A percentile compares a stretch with the other conserved stretches of the same genome.
Conservation (phyloP, 1,284 basidiomycete genomes). For the Meripilus lineatus region DNA sequence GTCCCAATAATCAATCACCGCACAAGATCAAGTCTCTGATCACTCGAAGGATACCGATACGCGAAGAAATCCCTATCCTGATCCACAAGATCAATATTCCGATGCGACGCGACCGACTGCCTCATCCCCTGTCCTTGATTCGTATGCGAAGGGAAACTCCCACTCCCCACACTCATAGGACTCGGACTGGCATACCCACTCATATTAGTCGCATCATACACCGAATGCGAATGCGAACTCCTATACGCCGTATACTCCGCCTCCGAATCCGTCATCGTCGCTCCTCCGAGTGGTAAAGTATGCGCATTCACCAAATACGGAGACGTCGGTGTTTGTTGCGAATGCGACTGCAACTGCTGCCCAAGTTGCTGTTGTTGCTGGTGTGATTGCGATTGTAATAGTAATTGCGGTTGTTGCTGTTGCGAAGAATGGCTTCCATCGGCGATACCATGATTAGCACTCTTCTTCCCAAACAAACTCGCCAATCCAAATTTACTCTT, state of each 20-base stretch:
- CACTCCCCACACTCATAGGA: neutral
- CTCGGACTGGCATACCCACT: constrained; percentile 31
- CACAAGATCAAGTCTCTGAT: constrained; percentile 48
- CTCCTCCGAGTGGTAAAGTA: no score
- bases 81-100: constrained; percentile 70
- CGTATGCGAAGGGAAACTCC: constrained; percentile 29
- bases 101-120: constrained; percentile 60
- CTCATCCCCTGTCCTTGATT: no score
- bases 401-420: no score
- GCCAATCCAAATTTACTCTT: constrained; percentile 67
- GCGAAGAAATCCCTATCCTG: constrained; percentile 79
- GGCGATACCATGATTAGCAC: constrained; percentile 19
- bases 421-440: constrained; percentile 13
- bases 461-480: constrained; percentile 59
- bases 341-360: no score
- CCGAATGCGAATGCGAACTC: constrained; percentile 27
- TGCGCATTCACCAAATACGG: no score
- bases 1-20: no score
- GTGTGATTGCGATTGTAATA: no score
- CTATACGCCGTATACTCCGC: constrained; percentile 26
- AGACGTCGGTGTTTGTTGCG: no score
- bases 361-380: no score
- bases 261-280: no score
- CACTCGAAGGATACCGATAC: constrained; percentile 76
- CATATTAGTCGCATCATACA: constrained; percentile 35